Base-by-base conservation (phyloP, 2,329 filamentous ascomycete genomes). In the Intubia oerlemansii region DNA sequence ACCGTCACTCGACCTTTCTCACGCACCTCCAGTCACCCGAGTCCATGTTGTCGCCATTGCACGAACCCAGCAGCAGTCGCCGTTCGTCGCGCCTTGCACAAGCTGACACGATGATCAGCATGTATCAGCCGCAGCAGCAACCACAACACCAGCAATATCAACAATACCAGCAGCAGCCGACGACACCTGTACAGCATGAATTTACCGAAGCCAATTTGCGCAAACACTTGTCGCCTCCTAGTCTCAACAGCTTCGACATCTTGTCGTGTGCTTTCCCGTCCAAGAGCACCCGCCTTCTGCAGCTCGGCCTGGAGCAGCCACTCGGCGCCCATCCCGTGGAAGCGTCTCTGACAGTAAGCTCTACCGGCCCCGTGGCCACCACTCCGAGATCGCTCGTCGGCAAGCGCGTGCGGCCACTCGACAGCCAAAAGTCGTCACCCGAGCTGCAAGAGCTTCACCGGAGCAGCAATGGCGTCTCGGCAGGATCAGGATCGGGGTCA, bases 401-500 rank as follows among this genome's bases (percentile, higher is more conserved):
- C 31, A 73, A 72, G 43, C 58, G 64, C 11, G 56, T 65, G 7
- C 61, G 67, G 11, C 60, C 67, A 3, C 34, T 10, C 17, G 29
- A 33, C 10, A 13, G 29, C 7, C 19, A 31, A 15, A 25, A 28
- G 13, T 51, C 52, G 10, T 46, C 56, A 23, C 49, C 51, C 5
- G 25, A 27, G 7, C 17, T 12, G 10, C 32, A 29, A 8, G 60
- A 64, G 3, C 82, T 92, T 49, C 84, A 81, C 48, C 71, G 82
- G 14, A 91, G 79, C 43, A 81, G 74, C 28, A 93, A 84, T 45
- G n/a, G n/a, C n/a, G n/a, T n/a, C n/a, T n/a, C n/a, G n/a, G n/a
- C n/a, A n/a, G n/a, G n/a, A n/a, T n/a, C n/a, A n/a, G n/a, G n/a
- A n/a, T n/a, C n/a, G n/a, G n/a, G n/a, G n/a, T n/a, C n/a, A n/a